Evolutionary conservation across 2,329 filamentous ascomycete species (phyloP).

Genomic region (Colletotrichum coccodes): DNA sequence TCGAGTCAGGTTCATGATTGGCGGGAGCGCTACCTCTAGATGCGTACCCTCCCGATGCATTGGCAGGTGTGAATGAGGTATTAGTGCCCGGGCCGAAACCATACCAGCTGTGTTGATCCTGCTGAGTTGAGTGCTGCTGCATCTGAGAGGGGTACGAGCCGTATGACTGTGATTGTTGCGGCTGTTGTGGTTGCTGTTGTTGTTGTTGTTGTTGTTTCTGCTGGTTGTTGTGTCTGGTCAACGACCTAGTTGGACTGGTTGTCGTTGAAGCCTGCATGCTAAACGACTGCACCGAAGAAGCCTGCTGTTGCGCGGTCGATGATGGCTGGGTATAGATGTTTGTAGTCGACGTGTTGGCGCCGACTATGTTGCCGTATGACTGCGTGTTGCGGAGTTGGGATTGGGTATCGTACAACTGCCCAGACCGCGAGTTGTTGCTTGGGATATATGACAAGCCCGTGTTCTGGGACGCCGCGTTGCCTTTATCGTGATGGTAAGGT

Average conservation of each 20-base stretch:
- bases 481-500: constrained; percentile 42
- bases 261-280: constrained; percentile 34
- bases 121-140: constrained; percentile 19
- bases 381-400: constrained; percentile 1
- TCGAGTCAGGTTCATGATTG: constrained; percentile 2
- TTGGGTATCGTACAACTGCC: constrained; percentile 21
- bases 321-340: constrained; percentile 13
- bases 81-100: constrained; percentile 12
- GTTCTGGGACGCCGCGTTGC: constrained; percentile 36
- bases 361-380: background rate
- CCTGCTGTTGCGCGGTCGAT: constrained; percentile 39
- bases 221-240: constrained; percentile 1
- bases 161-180: constrained; percentile 3
- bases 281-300: constrained; percentile 37
- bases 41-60: constrained; percentile 11
- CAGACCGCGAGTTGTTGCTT: constrained; percentile 35
- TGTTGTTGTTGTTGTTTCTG: constrained; percentile 21
- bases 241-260: background rate
- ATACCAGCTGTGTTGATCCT: constrained; percentile 29
- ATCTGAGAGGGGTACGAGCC: constrained; percentile 8
- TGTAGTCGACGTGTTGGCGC: background rate
- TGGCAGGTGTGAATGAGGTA: constrained; percentile 11
- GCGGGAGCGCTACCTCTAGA: constrained; percentile 1
- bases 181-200: background rate
- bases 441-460: constrained; percentile 25